Conservation (phyloP, 305 asterid species). For the Solanum hybrid region DNA sequence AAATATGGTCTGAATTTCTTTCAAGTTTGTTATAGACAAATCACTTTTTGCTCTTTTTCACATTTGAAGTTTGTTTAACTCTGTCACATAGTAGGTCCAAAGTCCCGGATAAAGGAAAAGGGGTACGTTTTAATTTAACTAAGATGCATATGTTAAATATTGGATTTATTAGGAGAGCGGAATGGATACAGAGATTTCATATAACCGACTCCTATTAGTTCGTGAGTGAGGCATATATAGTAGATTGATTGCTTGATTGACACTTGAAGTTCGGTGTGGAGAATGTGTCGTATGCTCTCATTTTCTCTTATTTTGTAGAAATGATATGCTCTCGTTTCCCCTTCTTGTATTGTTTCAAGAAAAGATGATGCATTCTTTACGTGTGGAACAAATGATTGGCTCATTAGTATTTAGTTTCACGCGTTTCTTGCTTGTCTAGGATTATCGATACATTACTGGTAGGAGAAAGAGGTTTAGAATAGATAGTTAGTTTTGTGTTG, state of each 20-base stretch:
- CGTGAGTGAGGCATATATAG: neutral
- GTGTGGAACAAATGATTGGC: neutral
- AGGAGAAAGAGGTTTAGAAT: neutral
- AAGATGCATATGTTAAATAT: neutral
- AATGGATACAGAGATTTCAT: neutral
- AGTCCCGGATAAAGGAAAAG: neutral
- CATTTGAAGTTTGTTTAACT: neutral
- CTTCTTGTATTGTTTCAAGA: neutral
- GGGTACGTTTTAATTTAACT: neutral
- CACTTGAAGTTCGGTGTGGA: neutral
- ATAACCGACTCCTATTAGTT: neutral
- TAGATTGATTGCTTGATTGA: neutral
- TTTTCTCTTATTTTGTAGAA: neutral
- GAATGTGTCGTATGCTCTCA: neutral
- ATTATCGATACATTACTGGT: neutral
- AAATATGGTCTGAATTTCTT: neutral
- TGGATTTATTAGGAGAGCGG: neutral
- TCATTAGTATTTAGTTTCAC: neutral
- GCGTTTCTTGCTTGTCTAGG: neutral
- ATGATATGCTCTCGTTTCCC: neutral
- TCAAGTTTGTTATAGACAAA: neutral
- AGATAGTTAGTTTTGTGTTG: neutral
- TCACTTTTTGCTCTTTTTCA: neutral
- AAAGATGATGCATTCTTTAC: neutral
- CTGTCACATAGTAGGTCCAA: neutral